phyloP scores from a whole-genome alignment of 2,329 filamentous ascomycete genomes.

The Alternaria triticina region DNA sequence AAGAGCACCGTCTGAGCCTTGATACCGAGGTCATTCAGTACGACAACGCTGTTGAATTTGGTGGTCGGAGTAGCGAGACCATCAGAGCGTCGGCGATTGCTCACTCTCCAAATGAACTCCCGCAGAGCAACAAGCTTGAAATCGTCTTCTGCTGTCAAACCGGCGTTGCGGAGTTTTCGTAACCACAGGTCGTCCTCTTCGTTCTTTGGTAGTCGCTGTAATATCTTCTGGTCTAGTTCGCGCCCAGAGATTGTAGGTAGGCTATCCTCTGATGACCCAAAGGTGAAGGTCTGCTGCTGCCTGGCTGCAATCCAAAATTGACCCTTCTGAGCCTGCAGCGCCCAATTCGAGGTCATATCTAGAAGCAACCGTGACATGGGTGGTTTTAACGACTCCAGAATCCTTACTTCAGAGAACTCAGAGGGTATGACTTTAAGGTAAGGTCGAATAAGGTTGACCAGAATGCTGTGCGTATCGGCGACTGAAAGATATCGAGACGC shows the following conservation, averaged over 20 bases:
- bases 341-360: constrained; percentile 87
- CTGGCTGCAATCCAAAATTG: constrained; percentile 84
- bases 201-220: constrained; percentile 73
- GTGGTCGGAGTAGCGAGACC: constrained; percentile 50
- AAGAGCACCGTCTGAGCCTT: constrained; percentile 92
- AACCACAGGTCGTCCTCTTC: constrained; percentile 96
- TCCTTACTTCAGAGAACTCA: constrained; percentile 71
- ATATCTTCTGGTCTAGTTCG: constrained; percentile 63
- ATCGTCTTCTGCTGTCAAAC: constrained; percentile 83
- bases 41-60: constrained; percentile 72
- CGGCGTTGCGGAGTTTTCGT: constrained; percentile 80
- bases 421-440: constrained; percentile 79
- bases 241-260: constrained; percentile 62
- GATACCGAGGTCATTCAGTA: constrained; percentile 76
- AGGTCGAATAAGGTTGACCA: constrained; percentile 78
- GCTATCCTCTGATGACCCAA: constrained; percentile 63
- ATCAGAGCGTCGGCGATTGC: constrained; percentile 70
- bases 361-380: constrained; percentile 81
- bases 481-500: constrained; percentile 76
- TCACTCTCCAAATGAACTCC: constrained; percentile 90
- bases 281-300: constrained; percentile 72
- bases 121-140: constrained; percentile 83
- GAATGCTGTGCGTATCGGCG: constrained; percentile 83
- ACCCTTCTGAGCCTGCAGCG: constrained; percentile 77
- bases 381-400: constrained; percentile 83